phyloP scores from a whole-genome alignment of 345 rosid genomes.

The Mallotus nudiflorus region DNA sequence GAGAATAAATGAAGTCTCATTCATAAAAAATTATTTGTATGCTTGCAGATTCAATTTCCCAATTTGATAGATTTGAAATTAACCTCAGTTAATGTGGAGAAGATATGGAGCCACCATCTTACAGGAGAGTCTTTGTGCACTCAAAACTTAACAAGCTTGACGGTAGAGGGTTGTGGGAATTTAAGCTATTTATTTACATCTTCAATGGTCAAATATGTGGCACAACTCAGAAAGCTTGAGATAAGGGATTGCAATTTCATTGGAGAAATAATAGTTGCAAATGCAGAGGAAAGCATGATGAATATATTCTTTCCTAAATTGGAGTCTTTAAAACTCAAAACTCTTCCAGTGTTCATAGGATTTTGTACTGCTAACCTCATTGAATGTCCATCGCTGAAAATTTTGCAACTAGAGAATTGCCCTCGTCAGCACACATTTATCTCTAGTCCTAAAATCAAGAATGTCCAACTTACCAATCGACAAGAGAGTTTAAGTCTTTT shows the following conservation, averaged over 20 bases:
- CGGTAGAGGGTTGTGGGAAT: not conserved
- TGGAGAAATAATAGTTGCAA: slow-evolving; percentile 1
- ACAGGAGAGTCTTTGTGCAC: no score
- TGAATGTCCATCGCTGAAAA: slow-evolving; percentile 7
- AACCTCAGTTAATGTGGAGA: not conserved
- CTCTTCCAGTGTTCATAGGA: not conserved
- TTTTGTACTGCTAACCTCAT: not conserved
- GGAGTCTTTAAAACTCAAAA: not conserved
- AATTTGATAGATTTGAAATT: not conserved
- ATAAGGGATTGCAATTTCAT: not conserved
- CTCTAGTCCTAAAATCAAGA: no score
- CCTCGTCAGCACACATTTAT: not conserved
- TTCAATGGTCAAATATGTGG: not conserved
- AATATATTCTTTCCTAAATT: not conserved
- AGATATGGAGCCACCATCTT: slow-evolving; percentile 6
- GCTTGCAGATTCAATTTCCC: slow-evolving; percentile 13
- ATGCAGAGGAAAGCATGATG: not conserved
- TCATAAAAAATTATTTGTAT: no score
- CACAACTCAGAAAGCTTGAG: not conserved
- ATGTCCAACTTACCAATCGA: no score
- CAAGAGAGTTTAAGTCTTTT: not conserved
- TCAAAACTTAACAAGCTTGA: slow-evolving; percentile 7
- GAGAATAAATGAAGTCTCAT: no score
- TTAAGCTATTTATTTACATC: slow-evolving; percentile 11
- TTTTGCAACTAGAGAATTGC: not conserved